Base-by-base conservation (phyloP, 2,329 filamentous ascomycete species). In the Diaporthe nobilis region DNA sequence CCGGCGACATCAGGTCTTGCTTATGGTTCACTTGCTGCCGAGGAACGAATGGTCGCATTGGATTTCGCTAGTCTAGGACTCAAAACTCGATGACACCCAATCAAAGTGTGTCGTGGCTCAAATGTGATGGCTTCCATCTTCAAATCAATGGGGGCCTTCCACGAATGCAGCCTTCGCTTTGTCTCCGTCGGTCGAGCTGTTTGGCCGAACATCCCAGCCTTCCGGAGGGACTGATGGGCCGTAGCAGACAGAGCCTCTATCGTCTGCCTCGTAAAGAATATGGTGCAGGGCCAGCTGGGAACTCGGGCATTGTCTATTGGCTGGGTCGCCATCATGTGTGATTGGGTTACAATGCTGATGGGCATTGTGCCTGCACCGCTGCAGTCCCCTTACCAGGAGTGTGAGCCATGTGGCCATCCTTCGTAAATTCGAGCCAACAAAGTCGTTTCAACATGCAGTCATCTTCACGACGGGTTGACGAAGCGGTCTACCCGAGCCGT, bases 321-420 rank as follows among this genome's bases (percentile, higher is more conserved):
- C 39, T 42, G n/a, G 31, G 28, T 65, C 55, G 47, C 58, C 34
- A 34, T 55, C 47, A 44, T 34, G 10, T 42, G 58, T 31, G 58
- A 37, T 55, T 51, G 71, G 37, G 34, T 65, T 53, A 13, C 57
- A 65, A 73, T 49, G 47, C 34, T 25, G 57, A 53, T 61, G 25
- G 42, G 37, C 17, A 44, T 44, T 13, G 44, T 73, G 31, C 58
- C n/a, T 34, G 47, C 34, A 55, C 47, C 55, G 34, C 34, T 55
- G 44, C 47, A 55, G 20, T 55, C 34, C 47, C 44, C 58, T 53
- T 37, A 20, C 58, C 17, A 51, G 42, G 58, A 39, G 22, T 5
- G 28, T 20, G 47, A 68, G 47, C 65, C 65, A 68, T 68, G 65
- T 68, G 65, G 65, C 47, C 65, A 68, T 68, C 47, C 47, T 68